A percentile compares a stretch with the other conserved stretches of the same genome.
Evolutionary conservation across 345 rosid genomes (phyloP).

Genomic region (Acer campestre): DNA sequence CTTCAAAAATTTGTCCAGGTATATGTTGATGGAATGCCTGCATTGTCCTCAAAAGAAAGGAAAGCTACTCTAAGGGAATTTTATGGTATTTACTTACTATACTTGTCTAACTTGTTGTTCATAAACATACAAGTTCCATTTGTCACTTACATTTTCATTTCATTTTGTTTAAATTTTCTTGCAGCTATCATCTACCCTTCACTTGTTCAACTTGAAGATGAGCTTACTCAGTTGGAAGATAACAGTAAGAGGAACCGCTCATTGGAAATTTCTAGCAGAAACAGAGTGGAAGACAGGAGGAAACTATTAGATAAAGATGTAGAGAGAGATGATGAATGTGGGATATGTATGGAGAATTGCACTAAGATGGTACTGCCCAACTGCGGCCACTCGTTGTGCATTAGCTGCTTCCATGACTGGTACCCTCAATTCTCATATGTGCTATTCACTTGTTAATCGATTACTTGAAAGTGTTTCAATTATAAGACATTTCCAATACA

Average conservation of each 20-base stretch:
- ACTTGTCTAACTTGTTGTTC: neutral
- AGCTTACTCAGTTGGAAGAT: conserved; percentile 33
- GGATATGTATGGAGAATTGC: conserved; percentile 70
- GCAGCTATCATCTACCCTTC: conserved; percentile 71
- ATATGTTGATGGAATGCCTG: conserved; percentile 64
- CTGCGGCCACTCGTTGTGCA: conserved; percentile 68
- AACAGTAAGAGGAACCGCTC: conserved; percentile 17
- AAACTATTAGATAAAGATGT: conserved; percentile 30
- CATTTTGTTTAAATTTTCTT: conserved; percentile 14
- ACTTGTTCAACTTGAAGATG: conserved; percentile 54
- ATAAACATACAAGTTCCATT: neutral
- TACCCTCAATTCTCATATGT: conserved; percentile 20
- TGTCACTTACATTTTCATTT: conserved; percentile 5
- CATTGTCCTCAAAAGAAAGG: conserved; percentile 52
- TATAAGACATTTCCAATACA: neutral
- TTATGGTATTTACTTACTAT: conserved; percentile 47
- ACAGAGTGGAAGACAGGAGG: conserved; percentile 35
- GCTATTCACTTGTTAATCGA: neutral
- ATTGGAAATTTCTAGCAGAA: conserved; percentile 25
- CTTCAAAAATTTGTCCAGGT: conserved; percentile 34
- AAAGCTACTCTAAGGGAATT: conserved; percentile 66
- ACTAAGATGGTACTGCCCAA: conserved; percentile 55
- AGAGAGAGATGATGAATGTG: conserved; percentile 65
- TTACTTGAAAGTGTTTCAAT: neutral
- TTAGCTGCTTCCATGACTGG: conserved; percentile 70